Conservation (phyloP, 2,329 filamentous ascomycete species). For the Aspergillus jensenii region DNA sequence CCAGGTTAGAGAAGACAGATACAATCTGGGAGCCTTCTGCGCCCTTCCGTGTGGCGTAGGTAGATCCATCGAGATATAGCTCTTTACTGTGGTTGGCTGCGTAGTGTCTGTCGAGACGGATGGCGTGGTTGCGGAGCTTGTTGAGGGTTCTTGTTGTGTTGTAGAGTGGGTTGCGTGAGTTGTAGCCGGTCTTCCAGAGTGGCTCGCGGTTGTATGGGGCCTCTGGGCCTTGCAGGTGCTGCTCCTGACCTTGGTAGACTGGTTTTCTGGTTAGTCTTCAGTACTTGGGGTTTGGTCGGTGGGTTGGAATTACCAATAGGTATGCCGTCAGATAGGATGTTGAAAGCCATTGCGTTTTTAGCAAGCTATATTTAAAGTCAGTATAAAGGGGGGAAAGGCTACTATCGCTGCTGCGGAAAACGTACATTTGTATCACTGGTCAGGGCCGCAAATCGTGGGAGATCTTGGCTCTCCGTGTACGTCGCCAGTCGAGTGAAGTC, state of each 20-base stretch:
- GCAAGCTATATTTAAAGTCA: constrained; percentile 40
- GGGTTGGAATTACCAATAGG: constrained; percentile 43
- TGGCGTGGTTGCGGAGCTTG: constrained; percentile 42
- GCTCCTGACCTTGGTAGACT: constrained; percentile 65
- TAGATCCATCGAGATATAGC: constrained; percentile 41
- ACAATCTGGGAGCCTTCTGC: constrained; percentile 40
- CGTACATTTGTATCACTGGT: constrained; percentile 52
- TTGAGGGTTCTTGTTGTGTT: constrained; percentile 40
- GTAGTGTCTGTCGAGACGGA: constrained; percentile 36
- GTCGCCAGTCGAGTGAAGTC: constrained; percentile 50
- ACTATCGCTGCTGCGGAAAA: background rate
- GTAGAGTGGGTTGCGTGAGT: constrained; percentile 40
- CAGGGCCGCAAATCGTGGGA: constrained; percentile 52
- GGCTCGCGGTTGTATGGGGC: constrained; percentile 54
- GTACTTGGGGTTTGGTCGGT: background rate
- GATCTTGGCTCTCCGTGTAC: constrained; percentile 63
- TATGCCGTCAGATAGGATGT: constrained; percentile 60
- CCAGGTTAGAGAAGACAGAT: constrained; percentile 45
- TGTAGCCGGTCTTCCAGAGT: constrained; percentile 49
- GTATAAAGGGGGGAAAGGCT: background rate
- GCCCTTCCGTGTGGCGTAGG: constrained; percentile 47
- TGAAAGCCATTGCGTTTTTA: constrained; percentile 62
- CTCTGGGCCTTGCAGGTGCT: constrained; percentile 53
- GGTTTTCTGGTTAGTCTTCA: background rate
- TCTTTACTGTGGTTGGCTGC: constrained; percentile 37